Conservation (phyloP, 2,329 filamentous ascomycete species). For the Penicillium sp. region DNA sequence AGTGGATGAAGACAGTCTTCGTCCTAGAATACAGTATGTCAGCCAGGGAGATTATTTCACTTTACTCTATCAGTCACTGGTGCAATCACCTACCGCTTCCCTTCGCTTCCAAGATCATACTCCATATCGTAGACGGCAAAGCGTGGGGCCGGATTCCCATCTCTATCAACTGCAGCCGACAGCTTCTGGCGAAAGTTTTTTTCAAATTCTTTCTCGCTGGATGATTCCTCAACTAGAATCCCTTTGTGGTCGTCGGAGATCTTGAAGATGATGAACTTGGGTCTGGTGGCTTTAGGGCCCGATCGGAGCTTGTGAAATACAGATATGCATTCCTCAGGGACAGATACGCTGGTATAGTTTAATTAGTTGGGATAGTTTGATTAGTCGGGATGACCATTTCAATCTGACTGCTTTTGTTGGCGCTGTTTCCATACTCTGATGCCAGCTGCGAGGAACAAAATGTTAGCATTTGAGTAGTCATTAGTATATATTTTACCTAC, state of each 20-base stretch:
- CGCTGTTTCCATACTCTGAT: neutral
- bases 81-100: slow-evolving; percentile 29
- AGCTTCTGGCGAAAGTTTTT: slow-evolving; percentile 9
- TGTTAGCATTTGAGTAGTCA: neutral
- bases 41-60: neutral
- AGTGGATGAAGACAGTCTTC: neutral
- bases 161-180: slow-evolving; percentile 27
- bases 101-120: slow-evolving; percentile 38
- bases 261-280: slow-evolving; percentile 51
- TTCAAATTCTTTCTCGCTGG: slow-evolving; percentile 35
- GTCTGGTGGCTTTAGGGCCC: slow-evolving; percentile 35
- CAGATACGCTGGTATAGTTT: neutral
- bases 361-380: neutral
- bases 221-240: slow-evolving; percentile 38
- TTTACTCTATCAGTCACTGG: neutral
- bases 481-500: neutral
- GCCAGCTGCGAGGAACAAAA: neutral
- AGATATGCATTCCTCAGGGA: slow-evolving; percentile 30
- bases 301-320: slow-evolving; percentile 34
- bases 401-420: neutral
- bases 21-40: neutral
- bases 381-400: neutral
- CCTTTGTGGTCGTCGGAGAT: slow-evolving; percentile 38
- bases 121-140: slow-evolving; percentile 41
- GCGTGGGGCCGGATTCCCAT: slow-evolving; percentile 15